phyloP scores from a whole-genome alignment of 768 basidiomycete genomes.

The Xerocomellus intermedius region DNA sequence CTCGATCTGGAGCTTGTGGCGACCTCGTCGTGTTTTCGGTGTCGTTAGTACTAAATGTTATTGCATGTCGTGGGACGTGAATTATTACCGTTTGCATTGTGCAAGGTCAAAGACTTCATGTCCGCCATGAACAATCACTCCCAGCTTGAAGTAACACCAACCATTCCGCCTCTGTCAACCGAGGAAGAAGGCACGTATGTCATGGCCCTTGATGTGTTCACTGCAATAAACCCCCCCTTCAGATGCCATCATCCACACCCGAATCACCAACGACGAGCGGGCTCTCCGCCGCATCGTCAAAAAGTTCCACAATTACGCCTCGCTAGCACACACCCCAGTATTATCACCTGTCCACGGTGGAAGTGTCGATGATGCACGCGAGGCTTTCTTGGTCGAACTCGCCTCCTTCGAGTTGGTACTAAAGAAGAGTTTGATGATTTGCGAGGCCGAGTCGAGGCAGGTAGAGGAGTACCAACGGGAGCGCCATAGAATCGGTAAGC shows the following conservation, averaged over 20 bases:
- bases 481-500: slow-evolving; percentile 67
- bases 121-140: background rate
- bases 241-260: slow-evolving; percentile 80
- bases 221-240: slow-evolving; percentile 8
- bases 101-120: background rate
- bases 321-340: slow-evolving; percentile 50
- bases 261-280: slow-evolving; percentile 82
- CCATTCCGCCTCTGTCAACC: slow-evolving; percentile 47
- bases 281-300: slow-evolving; percentile 75
- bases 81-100: background rate
- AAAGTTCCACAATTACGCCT: slow-evolving; percentile 74
- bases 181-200: slow-evolving; percentile 60
- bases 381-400: slow-evolving; percentile 76
- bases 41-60: background rate
- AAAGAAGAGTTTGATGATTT: slow-evolving; percentile 79
- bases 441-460: slow-evolving; percentile 82
- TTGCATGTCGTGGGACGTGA: background rate
- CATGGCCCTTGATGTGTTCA: slow-evolving; percentile 9
- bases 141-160: slow-evolving; percentile 10
- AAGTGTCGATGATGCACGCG: slow-evolving; percentile 66
- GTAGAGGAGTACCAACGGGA: slow-evolving; percentile 82
- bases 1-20: background rate
- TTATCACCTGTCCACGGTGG: slow-evolving; percentile 31
- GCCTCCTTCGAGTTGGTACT: slow-evolving; percentile 72
- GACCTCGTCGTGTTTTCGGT: background rate